Conservation (phyloP, 2,329 filamentous ascomycete species). For the Pseudocercospora macadamiae region DNA sequence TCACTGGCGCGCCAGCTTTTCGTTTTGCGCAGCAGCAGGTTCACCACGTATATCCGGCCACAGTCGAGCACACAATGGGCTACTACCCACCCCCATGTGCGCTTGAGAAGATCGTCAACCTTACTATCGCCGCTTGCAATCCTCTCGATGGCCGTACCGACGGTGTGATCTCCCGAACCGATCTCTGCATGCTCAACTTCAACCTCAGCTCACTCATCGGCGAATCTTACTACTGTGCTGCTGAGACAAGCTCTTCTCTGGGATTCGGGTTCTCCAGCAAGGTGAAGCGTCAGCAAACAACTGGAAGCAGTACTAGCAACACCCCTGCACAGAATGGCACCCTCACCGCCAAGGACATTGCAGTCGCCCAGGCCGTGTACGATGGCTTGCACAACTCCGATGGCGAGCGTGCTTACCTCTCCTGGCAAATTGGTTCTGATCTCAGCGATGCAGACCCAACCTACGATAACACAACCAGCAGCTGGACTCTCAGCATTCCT, state of each 20-base stretch:
- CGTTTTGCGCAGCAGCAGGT: slow-evolving; percentile 50
- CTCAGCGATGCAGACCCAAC: slow-evolving; percentile 41
- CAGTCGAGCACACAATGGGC: slow-evolving; percentile 43
- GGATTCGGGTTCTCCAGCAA: slow-evolving; percentile 16
- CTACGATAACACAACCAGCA: slow-evolving; percentile 39
- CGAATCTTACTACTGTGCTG: slow-evolving; percentile 48
- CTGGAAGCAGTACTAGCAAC: slow-evolving; percentile 10
- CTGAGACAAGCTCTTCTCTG: slow-evolving; percentile 26
- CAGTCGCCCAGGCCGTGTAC: slow-evolving; percentile 40
- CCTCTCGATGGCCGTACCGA: slow-evolving; percentile 57
- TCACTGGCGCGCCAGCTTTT: slow-evolving; percentile 51
- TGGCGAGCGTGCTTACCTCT: slow-evolving; percentile 47
- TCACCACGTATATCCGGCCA: slow-evolving; percentile 45
- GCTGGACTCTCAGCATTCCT: slow-evolving; percentile 41
- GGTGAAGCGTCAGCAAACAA: slow-evolving; percentile 26
- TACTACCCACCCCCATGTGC: slow-evolving; percentile 51
- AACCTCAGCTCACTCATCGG: slow-evolving; percentile 53
- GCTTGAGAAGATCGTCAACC: slow-evolving; percentile 55
- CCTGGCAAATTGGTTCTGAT: slow-evolving; percentile 38
- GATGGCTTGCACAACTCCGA: slow-evolving; percentile 45
- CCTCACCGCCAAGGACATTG: slow-evolving; percentile 31
- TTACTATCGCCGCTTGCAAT: slow-evolving; percentile 58
- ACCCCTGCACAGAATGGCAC: slow-evolving; percentile 35
- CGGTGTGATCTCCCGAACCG: slow-evolving; percentile 54
- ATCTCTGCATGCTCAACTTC: slow-evolving; percentile 52